Evolutionary conservation across 2,329 filamentous ascomycete genomes (phyloP), one percentile per base, ranked within the genome.

Genomic region (Colletotrichum cereale): DNA sequence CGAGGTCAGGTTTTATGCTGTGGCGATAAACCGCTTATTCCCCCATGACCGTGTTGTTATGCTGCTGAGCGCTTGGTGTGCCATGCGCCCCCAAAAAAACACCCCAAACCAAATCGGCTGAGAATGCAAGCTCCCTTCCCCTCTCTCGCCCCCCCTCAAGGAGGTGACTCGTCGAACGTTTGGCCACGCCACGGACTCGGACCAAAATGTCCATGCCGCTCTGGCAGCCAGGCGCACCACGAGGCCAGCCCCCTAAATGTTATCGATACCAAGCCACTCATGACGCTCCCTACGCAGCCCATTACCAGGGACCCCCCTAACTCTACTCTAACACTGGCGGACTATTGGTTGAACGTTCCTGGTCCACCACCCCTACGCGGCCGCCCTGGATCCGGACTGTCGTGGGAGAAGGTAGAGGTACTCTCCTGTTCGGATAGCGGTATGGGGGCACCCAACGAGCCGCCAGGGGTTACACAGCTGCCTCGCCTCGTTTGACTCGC

Each of bases 131-230:
- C 34, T 21, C 16, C 18, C 21, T 50, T n/a, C 21, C 38, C 26
- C 55, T 21, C 29, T n/a, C 48, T 34, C 18, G n/a, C 18, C 12
- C 38, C 18, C 21, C 31, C 18, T 47, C n/a, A 31, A 56, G 26
- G 31, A 34, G 26, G 42, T 52, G 60, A 65, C 62, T 60, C 60
- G 52, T 60, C 8, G 44, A 38, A 56, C 62, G 47, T 70, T 61
- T 48, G 55, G 31, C 26, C 47, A 47, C 62, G 53, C 61, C 55
- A 60, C 62, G 62, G 48, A 66, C 67, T 60, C 67, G 62, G 67
- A 69, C 62, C 29, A 66, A 60, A 66, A 47, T 16, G 55, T 66
- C 62, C 62, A 70, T 60, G 62, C 67, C 67, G 53, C 38, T 29
- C 36, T 63, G 24, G 61, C 48, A 14, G 52, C 38, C 24, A 66